These are phyloP conservation scores for Fomes fomentarius DNA, from an alignment of 1,284 basidiomycete genomes.

Conservation along the genomic window DNA sequence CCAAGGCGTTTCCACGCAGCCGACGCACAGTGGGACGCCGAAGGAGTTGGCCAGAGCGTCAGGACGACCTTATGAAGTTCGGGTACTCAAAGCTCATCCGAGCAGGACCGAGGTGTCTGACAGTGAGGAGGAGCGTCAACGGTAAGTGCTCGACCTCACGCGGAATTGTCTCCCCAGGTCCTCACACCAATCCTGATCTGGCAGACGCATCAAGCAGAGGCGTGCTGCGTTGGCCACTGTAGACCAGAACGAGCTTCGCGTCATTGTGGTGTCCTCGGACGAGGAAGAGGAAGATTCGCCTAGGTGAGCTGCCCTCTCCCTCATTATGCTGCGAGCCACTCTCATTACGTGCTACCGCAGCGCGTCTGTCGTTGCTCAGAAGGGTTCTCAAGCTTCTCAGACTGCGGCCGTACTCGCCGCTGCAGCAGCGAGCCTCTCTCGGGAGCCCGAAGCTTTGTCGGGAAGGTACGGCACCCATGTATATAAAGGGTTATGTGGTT, in stretches of 20 bases:
- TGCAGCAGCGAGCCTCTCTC: not conserved
- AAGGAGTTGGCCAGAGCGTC: no score
- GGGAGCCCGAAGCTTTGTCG: not conserved
- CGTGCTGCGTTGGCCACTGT: constrained; percentile 6
- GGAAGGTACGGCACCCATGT: not conserved
- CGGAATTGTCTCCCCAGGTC: not conserved
- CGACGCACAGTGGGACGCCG: no score
- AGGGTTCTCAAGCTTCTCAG: constrained; percentile 6
- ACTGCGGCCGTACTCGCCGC: not conserved
- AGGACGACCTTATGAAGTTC: not conserved
- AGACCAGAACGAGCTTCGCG: constrained; percentile 24
- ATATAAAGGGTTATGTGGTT: no score
- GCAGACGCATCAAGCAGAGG: constrained; percentile 6
- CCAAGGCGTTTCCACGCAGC: no score
- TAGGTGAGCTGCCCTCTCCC: constrained; percentile 21
- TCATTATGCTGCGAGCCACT: not conserved
- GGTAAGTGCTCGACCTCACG: constrained; percentile 9
- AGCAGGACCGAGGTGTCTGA: constrained; percentile 26
- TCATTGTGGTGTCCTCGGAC: constrained; percentile 62
- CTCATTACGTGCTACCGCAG: not conserved
- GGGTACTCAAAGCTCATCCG: constrained; percentile 1
- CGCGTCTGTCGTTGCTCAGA: constrained; percentile 12
- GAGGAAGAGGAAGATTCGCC: constrained; percentile 45
- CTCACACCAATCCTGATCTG: no score
- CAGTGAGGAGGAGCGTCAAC: constrained; percentile 30